These are phyloP conservation scores for Colletotrichum viniferum DNA, from an alignment of 2,329 filamentous ascomycete species.

Conservation along the genomic window DNA sequence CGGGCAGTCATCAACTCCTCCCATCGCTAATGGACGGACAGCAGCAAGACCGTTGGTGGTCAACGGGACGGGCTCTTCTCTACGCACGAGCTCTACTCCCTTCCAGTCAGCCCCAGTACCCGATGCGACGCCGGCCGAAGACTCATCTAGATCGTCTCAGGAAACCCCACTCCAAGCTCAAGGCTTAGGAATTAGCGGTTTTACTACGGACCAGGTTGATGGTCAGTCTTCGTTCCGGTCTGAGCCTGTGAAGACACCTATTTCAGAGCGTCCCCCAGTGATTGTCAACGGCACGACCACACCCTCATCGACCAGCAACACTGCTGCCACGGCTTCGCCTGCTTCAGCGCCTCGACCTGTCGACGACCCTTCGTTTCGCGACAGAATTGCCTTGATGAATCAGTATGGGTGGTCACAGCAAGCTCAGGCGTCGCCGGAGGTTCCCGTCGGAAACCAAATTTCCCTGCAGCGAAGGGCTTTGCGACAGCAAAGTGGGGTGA, in stretches of 20 bases:
- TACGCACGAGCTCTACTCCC: slow-evolving; percentile 37
- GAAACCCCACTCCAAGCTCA: slow-evolving; percentile 33
- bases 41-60: slow-evolving; percentile 56
- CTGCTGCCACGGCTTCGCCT: slow-evolving; percentile 8
- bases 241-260: slow-evolving; percentile 20
- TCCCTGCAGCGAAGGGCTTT: slow-evolving; percentile 40
- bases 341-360: neutral
- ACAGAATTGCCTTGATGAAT: slow-evolving; percentile 46
- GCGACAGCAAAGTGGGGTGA: slow-evolving; percentile 50
- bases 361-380: slow-evolving; percentile 46
- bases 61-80: slow-evolving; percentile 54
- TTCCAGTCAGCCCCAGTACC: neutral
- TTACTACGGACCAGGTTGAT: neutral
- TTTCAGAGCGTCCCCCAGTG: slow-evolving; percentile 32
- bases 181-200: slow-evolving; percentile 14
- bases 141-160: slow-evolving; percentile 17
- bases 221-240: neutral
- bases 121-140: slow-evolving; percentile 25
- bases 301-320: neutral
- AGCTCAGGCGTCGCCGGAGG: slow-evolving; percentile 23
- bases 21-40: slow-evolving; percentile 34
- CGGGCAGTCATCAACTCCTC: slow-evolving; percentile 41
- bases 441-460: slow-evolving; percentile 32
- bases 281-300: slow-evolving; percentile 40
- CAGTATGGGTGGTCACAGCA: slow-evolving; percentile 9